Evolutionary conservation across 148 eudicot species (phyloP).

Genomic region (Suaeda aralocaspica): DNA sequence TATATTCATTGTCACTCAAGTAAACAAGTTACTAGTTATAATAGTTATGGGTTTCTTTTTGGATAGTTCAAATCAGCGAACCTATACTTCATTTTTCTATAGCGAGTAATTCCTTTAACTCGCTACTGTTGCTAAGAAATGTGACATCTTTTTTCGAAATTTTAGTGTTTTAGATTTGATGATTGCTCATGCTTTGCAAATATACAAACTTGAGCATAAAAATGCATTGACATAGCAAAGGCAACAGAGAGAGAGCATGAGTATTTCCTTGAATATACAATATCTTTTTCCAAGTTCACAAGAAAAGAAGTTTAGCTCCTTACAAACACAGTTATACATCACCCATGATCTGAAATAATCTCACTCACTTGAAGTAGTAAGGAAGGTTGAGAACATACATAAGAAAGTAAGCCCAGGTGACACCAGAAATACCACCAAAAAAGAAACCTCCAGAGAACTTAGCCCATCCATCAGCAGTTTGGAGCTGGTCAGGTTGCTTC

Average conservation of each 20-base stretch:
- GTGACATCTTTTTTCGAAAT: too few relatives aligned
- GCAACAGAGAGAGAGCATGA: neutral
- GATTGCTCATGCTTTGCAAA: too few relatives aligned
- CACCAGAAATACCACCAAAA: conserved; percentile 95
- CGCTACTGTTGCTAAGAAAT: too few relatives aligned
- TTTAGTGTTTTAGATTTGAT: too few relatives aligned
- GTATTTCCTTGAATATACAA: conserved; percentile 25
- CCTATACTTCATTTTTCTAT: too few relatives aligned
- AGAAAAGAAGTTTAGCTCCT: conserved; percentile 14
- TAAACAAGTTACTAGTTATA: too few relatives aligned
- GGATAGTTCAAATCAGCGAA: too few relatives aligned
- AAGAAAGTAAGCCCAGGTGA: conserved; percentile 85
- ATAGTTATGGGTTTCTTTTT: too few relatives aligned
- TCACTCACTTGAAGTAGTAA: conserved; percentile 68
- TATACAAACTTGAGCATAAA: neutral
- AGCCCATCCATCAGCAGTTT: conserved; percentile 97
- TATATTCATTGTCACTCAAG: neutral
- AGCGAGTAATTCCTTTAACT: too few relatives aligned
- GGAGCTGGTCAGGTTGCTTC: conserved; percentile 89
- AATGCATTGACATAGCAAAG: conserved; percentile 3
- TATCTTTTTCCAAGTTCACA: neutral
- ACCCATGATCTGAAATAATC: neutral
- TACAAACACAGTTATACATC: neutral
- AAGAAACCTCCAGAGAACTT: conserved; percentile 98
- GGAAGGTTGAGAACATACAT: conserved; percentile 90